A percentile compares a stretch with the other conserved stretches of the same genome.
Evolutionary conservation across 495 filamentous ascomycete genomes (phyloP).

Genomic region (Penicillium egyptiacum): DNA sequence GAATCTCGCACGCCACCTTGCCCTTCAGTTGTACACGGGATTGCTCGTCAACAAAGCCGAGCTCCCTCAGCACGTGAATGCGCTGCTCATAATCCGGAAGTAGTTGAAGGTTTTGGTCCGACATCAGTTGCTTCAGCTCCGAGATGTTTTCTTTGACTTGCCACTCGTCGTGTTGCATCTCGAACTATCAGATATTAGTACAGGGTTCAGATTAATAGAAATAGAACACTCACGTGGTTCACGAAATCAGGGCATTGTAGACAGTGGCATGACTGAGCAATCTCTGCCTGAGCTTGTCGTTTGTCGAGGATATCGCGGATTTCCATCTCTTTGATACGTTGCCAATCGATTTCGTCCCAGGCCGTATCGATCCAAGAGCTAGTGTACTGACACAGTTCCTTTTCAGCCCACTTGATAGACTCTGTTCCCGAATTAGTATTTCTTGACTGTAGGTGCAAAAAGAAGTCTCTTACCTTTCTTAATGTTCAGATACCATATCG

Average conservation of each 20-base stretch:
- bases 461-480: constrained; percentile 38
- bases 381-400: constrained; percentile 62
- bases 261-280: constrained; percentile 57
- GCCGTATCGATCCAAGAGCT: constrained; percentile 65
- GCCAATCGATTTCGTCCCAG: constrained; percentile 88
- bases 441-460: neutral
- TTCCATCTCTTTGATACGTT: constrained; percentile 71
- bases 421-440: constrained; percentile 30
- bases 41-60: constrained; percentile 83
- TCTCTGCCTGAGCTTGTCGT: constrained; percentile 59
- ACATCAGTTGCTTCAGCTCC: constrained; percentile 80
- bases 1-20: constrained; percentile 97
- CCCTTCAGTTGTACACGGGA: constrained; percentile 90
- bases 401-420: constrained; percentile 50
- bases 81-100: constrained; percentile 98
- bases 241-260: constrained; percentile 71
- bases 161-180: constrained; percentile 95
- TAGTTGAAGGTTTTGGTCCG: constrained; percentile 93
- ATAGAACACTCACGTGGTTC: constrained; percentile 67
- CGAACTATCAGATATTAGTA: constrained; percentile 52
- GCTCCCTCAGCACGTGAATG: constrained; percentile 83
- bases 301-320: constrained; percentile 71
- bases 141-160: constrained; percentile 87
- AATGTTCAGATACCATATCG: constrained; percentile 46
- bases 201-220: neutral